A percentile compares a stretch with the other conserved stretches of the same genome.
phyloP scores from a whole-genome alignment of 2,329 filamentous ascomycete species.

The Paecilomyces fulvus region DNA sequence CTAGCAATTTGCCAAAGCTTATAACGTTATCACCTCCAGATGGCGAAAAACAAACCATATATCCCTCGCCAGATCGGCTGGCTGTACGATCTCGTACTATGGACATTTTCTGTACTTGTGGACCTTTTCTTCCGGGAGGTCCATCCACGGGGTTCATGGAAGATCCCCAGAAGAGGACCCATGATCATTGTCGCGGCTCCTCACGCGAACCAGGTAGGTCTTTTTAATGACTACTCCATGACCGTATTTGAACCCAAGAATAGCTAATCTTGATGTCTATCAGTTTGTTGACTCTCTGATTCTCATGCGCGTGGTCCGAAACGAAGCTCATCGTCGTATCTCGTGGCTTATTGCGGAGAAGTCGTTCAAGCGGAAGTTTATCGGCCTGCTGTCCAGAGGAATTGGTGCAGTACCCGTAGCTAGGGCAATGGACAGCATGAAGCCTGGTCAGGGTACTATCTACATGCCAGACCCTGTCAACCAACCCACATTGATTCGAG shows the following conservation, averaged over 20 bases:
- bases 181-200: constrained; percentile 94
- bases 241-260: background rate
- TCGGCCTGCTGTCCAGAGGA: constrained; percentile 75
- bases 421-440: constrained; percentile 80
- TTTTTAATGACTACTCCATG: background rate
- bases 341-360: constrained; percentile 93
- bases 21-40: constrained; percentile 7
- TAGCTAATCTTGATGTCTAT: constrained; percentile 5
- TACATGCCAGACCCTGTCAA: constrained; percentile 83
- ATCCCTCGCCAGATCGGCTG: constrained; percentile 40
- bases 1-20: background rate
- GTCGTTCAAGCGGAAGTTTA: constrained; percentile 81
- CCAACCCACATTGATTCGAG: constrained; percentile 71
- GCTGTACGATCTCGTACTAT: constrained; percentile 43
- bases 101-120: constrained; percentile 57
- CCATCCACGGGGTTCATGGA: constrained; percentile 89
- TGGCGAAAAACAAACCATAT: constrained; percentile 28
- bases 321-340: constrained; percentile 78
- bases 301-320: constrained; percentile 80
- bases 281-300: constrained; percentile 94
- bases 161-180: constrained; percentile 78
- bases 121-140: constrained; percentile 98
- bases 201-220: constrained; percentile 80
- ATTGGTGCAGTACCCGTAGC: constrained; percentile 90
- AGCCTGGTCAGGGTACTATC: constrained; percentile 66